Conservation (phyloP, 495 filamentous ascomycete species). For the Neurospora intermedia region DNA sequence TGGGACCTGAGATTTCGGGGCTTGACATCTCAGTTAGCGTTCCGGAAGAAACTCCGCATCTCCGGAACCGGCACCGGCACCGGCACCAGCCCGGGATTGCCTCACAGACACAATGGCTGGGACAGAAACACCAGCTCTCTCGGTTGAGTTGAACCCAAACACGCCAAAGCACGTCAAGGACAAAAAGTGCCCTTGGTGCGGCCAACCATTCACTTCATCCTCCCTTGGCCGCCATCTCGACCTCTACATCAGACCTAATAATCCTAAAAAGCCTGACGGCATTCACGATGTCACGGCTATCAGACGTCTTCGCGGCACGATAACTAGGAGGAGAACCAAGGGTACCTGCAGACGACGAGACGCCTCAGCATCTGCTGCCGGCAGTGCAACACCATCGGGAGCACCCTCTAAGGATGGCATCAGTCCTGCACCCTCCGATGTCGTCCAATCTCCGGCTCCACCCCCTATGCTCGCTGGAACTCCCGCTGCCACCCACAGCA, state of each 20-base stretch:
- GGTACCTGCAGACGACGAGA: slow-evolving; percentile 46
- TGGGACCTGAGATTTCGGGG: background rate
- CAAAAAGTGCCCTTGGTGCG: slow-evolving; percentile 73
- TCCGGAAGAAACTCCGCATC: background rate
- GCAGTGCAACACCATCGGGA: slow-evolving; percentile 25
- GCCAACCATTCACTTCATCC: slow-evolving; percentile 79
- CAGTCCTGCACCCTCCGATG: slow-evolving; percentile 12
- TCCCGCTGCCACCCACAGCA: slow-evolving; percentile 15
- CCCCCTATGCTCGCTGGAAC: slow-evolving; percentile 1
- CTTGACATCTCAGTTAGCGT: background rate
- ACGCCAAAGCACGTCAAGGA: slow-evolving; percentile 51
- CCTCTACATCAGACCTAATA: slow-evolving; percentile 79
- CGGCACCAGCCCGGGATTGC: background rate
- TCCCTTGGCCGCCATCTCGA: slow-evolving; percentile 89
- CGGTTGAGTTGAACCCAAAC: slow-evolving; percentile 1
- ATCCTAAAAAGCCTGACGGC: slow-evolving; percentile 72
- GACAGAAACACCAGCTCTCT: background rate
- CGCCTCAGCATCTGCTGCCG: slow-evolving; percentile 26
- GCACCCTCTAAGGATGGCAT: slow-evolving; percentile 19
- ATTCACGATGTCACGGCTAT: slow-evolving; percentile 84
- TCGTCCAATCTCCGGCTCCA: slow-evolving; percentile 16
- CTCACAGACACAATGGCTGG: slow-evolving; percentile 14
- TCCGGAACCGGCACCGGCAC: background rate
- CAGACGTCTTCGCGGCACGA: slow-evolving; percentile 62
- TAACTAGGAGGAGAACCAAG: slow-evolving; percentile 71